Base-by-base conservation (phyloP, 2,329 filamentous ascomycete genomes). In the Sporothrix schenckii region DNA sequence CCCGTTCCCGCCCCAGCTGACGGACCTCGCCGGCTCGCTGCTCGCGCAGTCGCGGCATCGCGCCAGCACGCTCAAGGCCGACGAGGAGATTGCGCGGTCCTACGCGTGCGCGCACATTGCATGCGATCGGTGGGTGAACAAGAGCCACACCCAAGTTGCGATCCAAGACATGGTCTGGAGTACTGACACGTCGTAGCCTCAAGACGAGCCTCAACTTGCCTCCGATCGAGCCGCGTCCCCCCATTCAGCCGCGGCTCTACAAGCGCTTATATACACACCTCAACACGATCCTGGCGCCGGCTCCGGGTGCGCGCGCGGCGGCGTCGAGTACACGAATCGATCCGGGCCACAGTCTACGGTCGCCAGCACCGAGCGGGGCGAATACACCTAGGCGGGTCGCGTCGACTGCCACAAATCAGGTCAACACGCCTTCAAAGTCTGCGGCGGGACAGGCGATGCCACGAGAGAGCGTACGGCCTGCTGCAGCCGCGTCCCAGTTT, bases 21-120 rank as follows among this genome's bases (percentile, higher is more conserved):
- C 92, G 70, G 87, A 91, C 70, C 85, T 94, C 11, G 89, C 92
- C 0, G 83, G 85, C 67, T 92, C 90, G 10, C 83, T 97, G 7
- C 86, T 96, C 58, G 89, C 92, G 1, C 93, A 95, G 79, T 96
- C 93, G 14, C 88, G 92, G 47, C 88, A 89, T 77, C 89, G 89
- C 76, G 92, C 92, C 66, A 89, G 88, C 76, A 91, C 87, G 19
- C 83, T 97, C 68, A 96, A 93, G 78, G 86, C 89, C 3, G 92
- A 96, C 70, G 93, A 97, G 79, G 94, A 97, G 79, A 89, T 95
- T 74, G 92, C 91, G n/a, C 87, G 94, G 24, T 85, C 87, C 4
- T 95, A 95, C 79, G 91, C 91, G 4, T 97, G 93, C 78, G 91
- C 92, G 16, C 90, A 97, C 80, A 87, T 99, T 72, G 95, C 95